phyloP scores from a whole-genome alignment of 768 basidiomycete genomes.

The Psilocybe cubensis region DNA sequence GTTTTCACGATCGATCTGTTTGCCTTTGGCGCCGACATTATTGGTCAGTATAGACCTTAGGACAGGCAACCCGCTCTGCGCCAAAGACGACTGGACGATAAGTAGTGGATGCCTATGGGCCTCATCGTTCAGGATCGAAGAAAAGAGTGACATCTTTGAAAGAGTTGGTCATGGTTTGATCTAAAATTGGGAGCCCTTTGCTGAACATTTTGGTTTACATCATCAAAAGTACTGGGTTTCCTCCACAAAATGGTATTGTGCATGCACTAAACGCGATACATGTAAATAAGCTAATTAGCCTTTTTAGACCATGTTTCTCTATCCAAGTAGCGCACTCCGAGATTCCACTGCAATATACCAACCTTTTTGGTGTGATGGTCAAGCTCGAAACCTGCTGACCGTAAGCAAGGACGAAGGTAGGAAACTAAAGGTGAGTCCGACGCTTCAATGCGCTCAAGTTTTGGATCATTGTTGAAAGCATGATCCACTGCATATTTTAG shows the following conservation, averaged over 20 bases:
- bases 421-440: constrained; percentile 52
- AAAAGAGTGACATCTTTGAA: constrained; percentile 25
- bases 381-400: constrained; percentile 51
- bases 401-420: constrained; percentile 51
- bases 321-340: constrained; percentile 44
- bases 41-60: constrained; percentile 48
- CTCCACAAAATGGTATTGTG: not conserved
- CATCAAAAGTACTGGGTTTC: not conserved
- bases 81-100: constrained; percentile 60
- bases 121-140: constrained; percentile 23
- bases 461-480: constrained; percentile 52
- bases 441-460: constrained; percentile 49
- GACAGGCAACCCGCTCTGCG: constrained; percentile 61
- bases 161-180: constrained; percentile 18
- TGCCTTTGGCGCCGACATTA: constrained; percentile 13
- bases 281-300: constrained; percentile 1
- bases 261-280: not conserved
- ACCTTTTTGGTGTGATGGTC: constrained; percentile 45
- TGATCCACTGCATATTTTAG: constrained; percentile 59
- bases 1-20: constrained; percentile 18
- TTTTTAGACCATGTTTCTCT: constrained; percentile 49
- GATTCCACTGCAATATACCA: constrained; percentile 64
- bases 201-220: not conserved
- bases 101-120: constrained; percentile 44
- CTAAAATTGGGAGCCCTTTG: constrained; percentile 7